Evolutionary conservation across 257 asterid species (phyloP), one percentile per base, ranked within the genome.

Genomic region (Solanum chaucha): DNA sequence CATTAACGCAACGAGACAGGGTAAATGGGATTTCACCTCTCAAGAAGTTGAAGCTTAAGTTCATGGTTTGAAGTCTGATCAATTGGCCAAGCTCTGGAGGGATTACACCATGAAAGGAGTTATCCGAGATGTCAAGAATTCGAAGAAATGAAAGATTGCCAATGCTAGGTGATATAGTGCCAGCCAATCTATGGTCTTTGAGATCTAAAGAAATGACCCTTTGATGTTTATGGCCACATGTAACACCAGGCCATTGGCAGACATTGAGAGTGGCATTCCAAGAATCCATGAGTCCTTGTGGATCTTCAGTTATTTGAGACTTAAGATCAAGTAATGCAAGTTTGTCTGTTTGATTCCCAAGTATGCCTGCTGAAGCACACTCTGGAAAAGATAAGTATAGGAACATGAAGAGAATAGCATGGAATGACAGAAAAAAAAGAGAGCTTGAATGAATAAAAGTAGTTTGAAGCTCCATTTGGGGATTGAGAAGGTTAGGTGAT

Each of bases 171-270:
- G 96, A 67, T 3, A 92, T 7, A 2, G 59, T 83, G 70, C 96
- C 94, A 32, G 88, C 85, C 72, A 92, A 78, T 22, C 55, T 58
- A 22, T 13, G 88, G 8, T 87, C 88, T 17, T 87, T 74, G 87
- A 93, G 93, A 75, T 89, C 88, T 75, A 92, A 86, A 86, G 82
- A 55, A 24, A 73, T 83, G 83, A 92, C 93, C 84, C 92, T 86
- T 73, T 88, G 86, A 61, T 80, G 80, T 58, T 59, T 36, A 15
- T 4, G 36, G 86, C 89, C 89, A 81, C 94, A 92, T 35, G 38
- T 44, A 38, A 92, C 91, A 32, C 95, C 95, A 64, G 77, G 88
- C 96, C 96, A 92, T 59, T 80, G 73, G 90, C 93, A 91, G 68
- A 92, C 88, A 82, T 86, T 89, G 41, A 67, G 72, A 20, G 89